These are phyloP conservation scores for Gracilariopsis chorda DNA, from an alignment of 23 red algal species.

Conservation along the genomic window DNA sequence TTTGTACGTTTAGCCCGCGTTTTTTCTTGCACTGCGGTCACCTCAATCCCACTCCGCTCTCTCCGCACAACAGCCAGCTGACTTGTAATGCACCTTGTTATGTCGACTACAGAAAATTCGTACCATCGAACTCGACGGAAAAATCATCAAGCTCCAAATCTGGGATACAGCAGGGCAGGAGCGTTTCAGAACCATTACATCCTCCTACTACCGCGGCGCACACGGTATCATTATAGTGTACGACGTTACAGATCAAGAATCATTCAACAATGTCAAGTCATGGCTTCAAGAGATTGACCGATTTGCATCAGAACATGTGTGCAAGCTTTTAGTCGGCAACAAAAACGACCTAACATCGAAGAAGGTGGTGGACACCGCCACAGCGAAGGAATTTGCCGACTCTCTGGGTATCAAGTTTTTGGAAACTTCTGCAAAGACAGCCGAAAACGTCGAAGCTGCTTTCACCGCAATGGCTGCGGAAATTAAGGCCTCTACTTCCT, in stretches of 20 bases:
- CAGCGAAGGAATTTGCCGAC: slow-evolving; percentile 96
- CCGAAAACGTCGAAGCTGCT: slow-evolving; percentile 97
- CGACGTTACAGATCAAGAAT: slow-evolving; percentile 96
- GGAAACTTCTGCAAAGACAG: slow-evolving; percentile 95
- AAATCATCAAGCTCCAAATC: slow-evolving; percentile 98
- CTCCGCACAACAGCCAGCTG: no score
- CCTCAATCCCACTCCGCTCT: no score
- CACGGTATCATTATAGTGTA: slow-evolving; percentile 99
- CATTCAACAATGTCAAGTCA: slow-evolving; percentile 97
- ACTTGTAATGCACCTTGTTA: no score
- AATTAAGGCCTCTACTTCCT: slow-evolving; percentile 83
- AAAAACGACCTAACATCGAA: slow-evolving; percentile 96
- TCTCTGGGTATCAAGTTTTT: slow-evolving; percentile 93
- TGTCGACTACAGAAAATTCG: slow-evolving; percentile 93
- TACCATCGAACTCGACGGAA: slow-evolving; percentile 96
- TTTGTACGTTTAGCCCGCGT: slow-evolving; percentile 88
- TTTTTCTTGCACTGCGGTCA: not conserved
- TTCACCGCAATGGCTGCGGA: slow-evolving; percentile 97
- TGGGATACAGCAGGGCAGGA: slow-evolving; percentile 99
- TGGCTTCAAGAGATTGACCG: slow-evolving; percentile 97
- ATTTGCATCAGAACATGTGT: slow-evolving; percentile 92
- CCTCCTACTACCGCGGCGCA: slow-evolving; percentile 97
- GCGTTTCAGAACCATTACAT: slow-evolving; percentile 99
- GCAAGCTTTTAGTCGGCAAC: slow-evolving; percentile 99
- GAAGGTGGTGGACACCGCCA: slow-evolving; percentile 88